These are phyloP conservation scores for Leptoxyphium fumago DNA, from an alignment of 2,329 filamentous ascomycete genomes.

Conservation along the genomic window DNA sequence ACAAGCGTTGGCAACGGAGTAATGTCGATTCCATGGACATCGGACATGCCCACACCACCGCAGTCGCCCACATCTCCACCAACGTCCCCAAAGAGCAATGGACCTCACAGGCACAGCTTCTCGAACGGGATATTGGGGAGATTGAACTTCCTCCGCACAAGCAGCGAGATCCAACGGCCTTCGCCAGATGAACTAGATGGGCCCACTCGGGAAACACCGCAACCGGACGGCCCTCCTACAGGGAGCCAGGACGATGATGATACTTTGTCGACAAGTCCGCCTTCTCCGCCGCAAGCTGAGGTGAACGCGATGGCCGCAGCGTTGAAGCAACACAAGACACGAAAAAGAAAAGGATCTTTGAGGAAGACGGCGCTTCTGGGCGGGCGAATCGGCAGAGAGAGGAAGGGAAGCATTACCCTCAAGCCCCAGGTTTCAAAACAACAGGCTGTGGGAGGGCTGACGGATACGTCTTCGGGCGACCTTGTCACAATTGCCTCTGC, in stretches of 20 bases:
- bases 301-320: constrained; percentile 35
- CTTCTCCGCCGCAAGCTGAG: constrained; percentile 22
- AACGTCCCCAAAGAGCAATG: constrained; percentile 2
- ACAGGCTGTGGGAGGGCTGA: constrained; percentile 3
- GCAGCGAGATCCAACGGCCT: constrained; percentile 20
- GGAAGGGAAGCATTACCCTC: constrained; percentile 12
- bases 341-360: constrained; percentile 69
- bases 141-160: constrained; percentile 51
- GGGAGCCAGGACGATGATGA: constrained; percentile 19
- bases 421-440: constrained; percentile 25
- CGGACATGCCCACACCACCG: not conserved
- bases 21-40: constrained; percentile 16
- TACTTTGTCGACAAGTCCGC: constrained; percentile 7
- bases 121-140: constrained; percentile 54
- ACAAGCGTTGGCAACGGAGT: constrained; percentile 3
- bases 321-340: constrained; percentile 38
- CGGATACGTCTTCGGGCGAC: too few species aligned
- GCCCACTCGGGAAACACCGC: too few species aligned
- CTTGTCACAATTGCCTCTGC: not conserved
- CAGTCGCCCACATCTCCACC: not conserved
- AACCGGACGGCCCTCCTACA: constrained; percentile 3
- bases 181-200: constrained; percentile 7
- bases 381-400: constrained; percentile 24
- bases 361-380: constrained; percentile 76
- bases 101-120: constrained; percentile 36